These are phyloP conservation scores for Verticillium alfalfae DNA, from an alignment of 2,329 filamentous ascomycete genomes.

Conservation along the genomic window DNA sequence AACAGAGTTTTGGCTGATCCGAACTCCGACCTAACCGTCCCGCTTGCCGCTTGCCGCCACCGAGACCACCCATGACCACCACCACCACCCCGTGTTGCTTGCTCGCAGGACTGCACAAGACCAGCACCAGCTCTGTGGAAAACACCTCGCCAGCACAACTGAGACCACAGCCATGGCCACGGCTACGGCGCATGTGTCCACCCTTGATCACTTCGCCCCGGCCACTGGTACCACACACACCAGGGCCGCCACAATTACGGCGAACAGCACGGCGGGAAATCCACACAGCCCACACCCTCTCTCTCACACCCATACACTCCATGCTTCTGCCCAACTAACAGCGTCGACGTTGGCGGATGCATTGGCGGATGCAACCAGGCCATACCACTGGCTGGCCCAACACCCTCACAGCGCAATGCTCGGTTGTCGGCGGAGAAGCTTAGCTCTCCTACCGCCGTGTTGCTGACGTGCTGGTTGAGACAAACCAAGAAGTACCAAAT, in stretches of 20 bases:
- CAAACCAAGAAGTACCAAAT: background rate
- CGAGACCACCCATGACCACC: background rate
- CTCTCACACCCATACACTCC: too few species aligned
- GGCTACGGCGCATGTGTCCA: background rate
- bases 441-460: background rate
- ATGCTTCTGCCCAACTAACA: background rate
- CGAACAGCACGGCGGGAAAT: background rate
- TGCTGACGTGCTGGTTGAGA: background rate
- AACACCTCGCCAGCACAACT: too few species aligned
- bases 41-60: background rate
- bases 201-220: background rate
- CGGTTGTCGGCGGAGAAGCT: background rate
- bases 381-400: background rate
- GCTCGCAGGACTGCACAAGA: too few species aligned
- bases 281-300: background rate
- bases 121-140: too few species aligned
- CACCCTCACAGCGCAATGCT: background rate
- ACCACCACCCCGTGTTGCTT: too few species aligned
- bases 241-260: background rate
- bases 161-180: background rate
- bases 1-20: background rate
- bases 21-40: background rate
- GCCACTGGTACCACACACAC: background rate
- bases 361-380: background rate
- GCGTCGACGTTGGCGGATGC: background rate